Evolutionary conservation across 139 green algal species (phyloP), one percentile per base, ranked within the genome.

Genomic region (Haematococcus sp.): DNA sequence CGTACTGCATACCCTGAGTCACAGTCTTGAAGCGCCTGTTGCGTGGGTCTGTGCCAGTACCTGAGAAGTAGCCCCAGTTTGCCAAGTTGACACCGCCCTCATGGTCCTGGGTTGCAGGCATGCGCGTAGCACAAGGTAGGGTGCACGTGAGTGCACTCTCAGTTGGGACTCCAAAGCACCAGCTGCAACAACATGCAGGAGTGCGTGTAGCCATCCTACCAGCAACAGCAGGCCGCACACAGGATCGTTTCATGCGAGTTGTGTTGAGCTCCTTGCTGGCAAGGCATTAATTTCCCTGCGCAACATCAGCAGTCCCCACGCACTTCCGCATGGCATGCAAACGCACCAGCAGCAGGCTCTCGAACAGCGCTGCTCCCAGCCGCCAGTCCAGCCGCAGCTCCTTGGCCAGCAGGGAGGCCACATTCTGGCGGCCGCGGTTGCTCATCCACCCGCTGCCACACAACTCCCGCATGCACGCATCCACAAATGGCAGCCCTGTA

Each of bases 391-490:
- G 20, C 11, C 71, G 56, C 73, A 95, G 64, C 40, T 87, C 85
- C 75, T 91, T 91, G 17, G 72, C 52, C 17, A 93, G 71, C 1
- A 89, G 72, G 49, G 35, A 77, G 35, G 88, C 79, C 30, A 83
- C 80, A 35, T 93, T 93, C 77, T 93, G 88, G 40, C 88, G 71
- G 7, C 89, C 91, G 31, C 73, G 64, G 74, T 97, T 97, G 78
- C 83, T 92, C 84, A 93, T 95, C 74, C 80, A 97, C 2, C 93
- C 93, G 11, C 87, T 96, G 4, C 64, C 68, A 0, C 51, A 64
- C 52, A 97, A 80, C 87, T 97, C 92, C 0, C 89, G 79, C 93
- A 97, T 94, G 78, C 81, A 88, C 23, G 93, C 92, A 71, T 97
- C 92, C 55, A 97, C 84, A 68, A 95, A 91, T 0, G 92, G 92